Percentiles rank a stretch among this genome's conserved stretches.
Conservation (phyloP, 805 yeast genomes). For the Phaffomyces opuntiae region DNA sequence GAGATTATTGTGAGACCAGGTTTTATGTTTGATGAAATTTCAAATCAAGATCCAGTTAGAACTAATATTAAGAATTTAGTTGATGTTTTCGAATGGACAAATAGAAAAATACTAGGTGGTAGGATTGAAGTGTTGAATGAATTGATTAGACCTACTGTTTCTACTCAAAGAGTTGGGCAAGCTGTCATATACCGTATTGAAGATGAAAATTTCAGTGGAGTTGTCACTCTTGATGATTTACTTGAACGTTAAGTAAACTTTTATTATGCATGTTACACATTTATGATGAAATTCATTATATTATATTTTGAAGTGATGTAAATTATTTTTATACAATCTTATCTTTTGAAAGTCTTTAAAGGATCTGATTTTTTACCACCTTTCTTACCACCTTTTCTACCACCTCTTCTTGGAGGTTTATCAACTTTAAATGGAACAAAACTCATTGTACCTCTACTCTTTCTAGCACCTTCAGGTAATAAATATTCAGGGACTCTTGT, state of each 20-base stretch:
- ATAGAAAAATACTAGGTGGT: constrained; percentile 33
- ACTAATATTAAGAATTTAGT: constrained; percentile 36
- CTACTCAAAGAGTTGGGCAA: constrained; percentile 63
- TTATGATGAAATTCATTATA: too few species aligned
- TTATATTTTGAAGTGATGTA: background rate
- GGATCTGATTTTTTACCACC: constrained; percentile 49
- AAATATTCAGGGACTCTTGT: constrained; percentile 90
- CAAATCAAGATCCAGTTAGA: constrained; percentile 29
- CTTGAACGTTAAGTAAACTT: constrained; percentile 4
- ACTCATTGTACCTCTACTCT: constrained; percentile 47
- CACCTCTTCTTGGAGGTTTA: constrained; percentile 23
- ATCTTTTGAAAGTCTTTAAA: constrained; percentile 45
- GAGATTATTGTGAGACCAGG: constrained; percentile 74
- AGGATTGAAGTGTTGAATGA: constrained; percentile 36
- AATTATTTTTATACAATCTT: background rate
- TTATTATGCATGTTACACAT: too few species aligned
- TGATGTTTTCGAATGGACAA: constrained; percentile 36
- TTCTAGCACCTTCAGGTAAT: constrained; percentile 71
- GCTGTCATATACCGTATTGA: constrained; percentile 49
- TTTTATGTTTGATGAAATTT: constrained; percentile 60
- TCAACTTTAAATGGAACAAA: constrained; percentile 59
- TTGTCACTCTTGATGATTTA: constrained; percentile 50
- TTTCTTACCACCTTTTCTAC: constrained; percentile 21
- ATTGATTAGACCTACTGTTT: constrained; percentile 51
- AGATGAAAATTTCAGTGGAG: constrained; percentile 46